A percentile compares a stretch with the other conserved stretches of the same genome.
These are phyloP conservation scores for Salix caprea DNA, from an alignment of 345 rosid genomes.

Conservation along the genomic window DNA sequence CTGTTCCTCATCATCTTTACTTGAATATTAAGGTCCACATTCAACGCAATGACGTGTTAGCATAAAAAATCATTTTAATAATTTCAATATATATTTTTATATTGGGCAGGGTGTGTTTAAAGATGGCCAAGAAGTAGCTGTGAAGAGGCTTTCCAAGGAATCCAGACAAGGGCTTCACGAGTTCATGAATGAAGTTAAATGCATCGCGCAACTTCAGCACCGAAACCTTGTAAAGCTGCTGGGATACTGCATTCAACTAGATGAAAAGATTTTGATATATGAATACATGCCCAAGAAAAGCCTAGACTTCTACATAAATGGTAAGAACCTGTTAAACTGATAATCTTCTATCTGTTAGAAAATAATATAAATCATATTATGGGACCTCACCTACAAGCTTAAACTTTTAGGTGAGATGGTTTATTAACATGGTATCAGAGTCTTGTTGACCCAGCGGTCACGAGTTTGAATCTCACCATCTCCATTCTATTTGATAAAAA, in stretches of 20 bases:
- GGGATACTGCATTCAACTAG: conserved; percentile 12
- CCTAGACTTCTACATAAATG: conserved; percentile 12
- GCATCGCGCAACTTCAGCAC: conserved; percentile 19
- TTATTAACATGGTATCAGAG: too few species aligned
- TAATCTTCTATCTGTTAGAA: not conserved
- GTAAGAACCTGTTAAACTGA: not conserved
- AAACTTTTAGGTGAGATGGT: too few species aligned
- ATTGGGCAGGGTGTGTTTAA: not conserved
- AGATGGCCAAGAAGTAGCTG: conserved; percentile 14
- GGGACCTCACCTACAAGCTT: too few species aligned
- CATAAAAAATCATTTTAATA: not conserved
- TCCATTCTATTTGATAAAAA: too few species aligned
- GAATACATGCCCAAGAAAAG: conserved; percentile 21
- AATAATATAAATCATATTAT: too few species aligned
- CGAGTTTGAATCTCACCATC: too few species aligned
- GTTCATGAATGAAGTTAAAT: conserved; percentile 16
- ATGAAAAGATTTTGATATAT: conserved; percentile 15
- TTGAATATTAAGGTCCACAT: too few species aligned
- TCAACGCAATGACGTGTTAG: too few species aligned
- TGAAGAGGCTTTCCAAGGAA: conserved; percentile 15
- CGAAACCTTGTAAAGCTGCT: conserved; percentile 21
- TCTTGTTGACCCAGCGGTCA: too few species aligned
- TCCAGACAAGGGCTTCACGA: conserved; percentile 15
- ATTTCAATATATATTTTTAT: not conserved
- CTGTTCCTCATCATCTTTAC: too few species aligned